Percentiles rank a stretch among this genome's conserved stretches.
Conservation (phyloP, 345 rosid genomes). For the Ailanthus altissimus region DNA sequence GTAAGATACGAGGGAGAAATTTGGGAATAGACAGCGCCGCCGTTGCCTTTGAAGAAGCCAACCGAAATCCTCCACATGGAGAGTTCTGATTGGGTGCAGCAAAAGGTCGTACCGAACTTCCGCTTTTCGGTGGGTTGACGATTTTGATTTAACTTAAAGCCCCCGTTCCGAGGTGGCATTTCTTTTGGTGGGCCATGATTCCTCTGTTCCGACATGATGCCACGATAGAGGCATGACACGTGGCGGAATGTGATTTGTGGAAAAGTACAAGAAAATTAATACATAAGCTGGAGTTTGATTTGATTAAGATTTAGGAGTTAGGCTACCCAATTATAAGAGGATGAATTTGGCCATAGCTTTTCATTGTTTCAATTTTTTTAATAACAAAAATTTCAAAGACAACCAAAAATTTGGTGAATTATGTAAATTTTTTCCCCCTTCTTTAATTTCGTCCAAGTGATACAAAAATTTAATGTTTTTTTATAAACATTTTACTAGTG, state of each 20-base stretch:
- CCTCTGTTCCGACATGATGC: constrained; percentile 36
- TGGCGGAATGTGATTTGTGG: constrained; percentile 17
- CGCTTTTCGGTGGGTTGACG: constrained; percentile 1
- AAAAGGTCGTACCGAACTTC: constrained; percentile 23
- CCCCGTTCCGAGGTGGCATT: constrained; percentile 21
- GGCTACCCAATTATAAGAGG: constrained; percentile 27
- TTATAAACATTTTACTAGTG: too few relatives aligned
- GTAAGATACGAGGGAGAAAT: constrained; percentile 9
- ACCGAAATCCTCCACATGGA: constrained; percentile 26
- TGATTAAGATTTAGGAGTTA: too few relatives aligned
- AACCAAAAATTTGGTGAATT: too few relatives aligned
- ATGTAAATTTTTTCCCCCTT: too few relatives aligned
- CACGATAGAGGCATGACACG: constrained; percentile 21
- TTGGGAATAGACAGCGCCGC: constrained; percentile 35
- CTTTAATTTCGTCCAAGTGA: too few relatives aligned
- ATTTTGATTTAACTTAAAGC: neutral
- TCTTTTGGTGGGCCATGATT: constrained; percentile 40
- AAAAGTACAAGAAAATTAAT: neutral
- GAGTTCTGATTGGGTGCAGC: neutral
- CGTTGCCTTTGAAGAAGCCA: constrained; percentile 24
- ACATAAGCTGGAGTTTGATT: neutral
- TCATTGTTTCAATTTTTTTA: too few relatives aligned
- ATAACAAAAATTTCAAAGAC: too few relatives aligned
- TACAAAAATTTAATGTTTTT: too few relatives aligned
- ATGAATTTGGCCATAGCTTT: too few relatives aligned